Evolutionary conservation across 2,329 filamentous ascomycete genomes (phyloP).

Genomic region (Aureobasidium mangrovei): DNA sequence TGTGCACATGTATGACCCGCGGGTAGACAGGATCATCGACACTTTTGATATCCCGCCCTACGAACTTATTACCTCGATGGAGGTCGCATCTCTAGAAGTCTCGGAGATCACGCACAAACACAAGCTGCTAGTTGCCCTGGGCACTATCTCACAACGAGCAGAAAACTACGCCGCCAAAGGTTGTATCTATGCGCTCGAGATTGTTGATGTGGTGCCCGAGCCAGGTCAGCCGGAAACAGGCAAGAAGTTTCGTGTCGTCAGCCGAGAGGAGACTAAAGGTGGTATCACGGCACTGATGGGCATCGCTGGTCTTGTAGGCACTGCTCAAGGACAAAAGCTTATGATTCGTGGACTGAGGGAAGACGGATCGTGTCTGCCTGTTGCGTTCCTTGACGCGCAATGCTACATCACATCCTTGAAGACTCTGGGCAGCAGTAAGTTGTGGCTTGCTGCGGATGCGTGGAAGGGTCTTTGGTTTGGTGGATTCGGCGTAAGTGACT

Average conservation of each 20-base stretch:
- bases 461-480: slow-evolving; percentile 94
- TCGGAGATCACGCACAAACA: slow-evolving; percentile 87
- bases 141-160: slow-evolving; percentile 76
- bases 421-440: slow-evolving; percentile 70
- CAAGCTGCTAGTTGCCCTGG: slow-evolving; percentile 71
- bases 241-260: slow-evolving; percentile 73
- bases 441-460: slow-evolving; percentile 81
- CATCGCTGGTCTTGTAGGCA: slow-evolving; percentile 78
- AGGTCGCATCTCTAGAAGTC: slow-evolving; percentile 76
- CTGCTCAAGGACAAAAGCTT: slow-evolving; percentile 90
- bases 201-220: slow-evolving; percentile 85
- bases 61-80: slow-evolving; percentile 73
- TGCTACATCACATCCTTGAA: slow-evolving; percentile 84
- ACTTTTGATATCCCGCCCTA: slow-evolving; percentile 61
- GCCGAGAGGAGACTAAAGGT: slow-evolving; percentile 85
- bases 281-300: slow-evolving; percentile 79
- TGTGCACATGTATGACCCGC: slow-evolving; percentile 70
- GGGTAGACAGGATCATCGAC: slow-evolving; percentile 71
- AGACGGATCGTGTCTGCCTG: slow-evolving; percentile 81
- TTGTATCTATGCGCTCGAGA: slow-evolving; percentile 80
- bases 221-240: slow-evolving; percentile 79
- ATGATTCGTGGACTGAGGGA: slow-evolving; percentile 96
- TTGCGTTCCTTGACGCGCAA: slow-evolving; percentile 97
- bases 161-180: slow-evolving; percentile 85
- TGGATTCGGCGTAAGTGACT: slow-evolving; percentile 61